Evolutionary conservation across 495 filamentous ascomycete species (phyloP), one percentile per base, ranked within the genome.

Genomic region (Aspergillus haitiensis): DNA sequence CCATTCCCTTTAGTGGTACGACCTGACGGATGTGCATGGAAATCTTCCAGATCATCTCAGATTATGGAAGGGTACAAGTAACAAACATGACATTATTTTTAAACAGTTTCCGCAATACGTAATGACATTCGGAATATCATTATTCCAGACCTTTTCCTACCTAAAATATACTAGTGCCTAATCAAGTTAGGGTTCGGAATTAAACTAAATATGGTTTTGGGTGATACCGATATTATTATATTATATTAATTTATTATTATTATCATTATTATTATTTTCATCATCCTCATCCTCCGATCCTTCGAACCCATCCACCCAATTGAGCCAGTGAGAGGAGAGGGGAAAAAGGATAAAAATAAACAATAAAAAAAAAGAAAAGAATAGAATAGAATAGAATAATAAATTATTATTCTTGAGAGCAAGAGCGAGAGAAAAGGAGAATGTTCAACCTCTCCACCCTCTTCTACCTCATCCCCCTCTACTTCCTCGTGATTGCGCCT

Each of bases 391-490:
- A 40, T 40, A 40, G 9, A 40, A 40, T 40, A 40, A 40, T 11
- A 40, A 10, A 6, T 40, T 8, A 4, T 40, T 40, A n/a, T 40
- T 40, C 5, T 16, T 13, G n/a, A 16, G 13, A 40, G 3, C 37
- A 7, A 9, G 44, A 46, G 44, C 2, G 44, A 47, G 15, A 47
- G 16, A 7, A 5, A n/a, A 8, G 5, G 9, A 62, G 37, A 27
- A 62, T 62, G 59, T 16, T 71, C 16, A 69, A 33, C 16, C 31
- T 63, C 56, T 63, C 68, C 36, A 76, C 73, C 70, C 32, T 72
- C 47, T 64, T 78, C 55, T 79, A 78, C 62, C 67, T 75, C 35
- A 58, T 78, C 54, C 77, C 75, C 0, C 51, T 75, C 7, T 78
- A 78, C 62, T 59, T 77, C 52, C 77, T 78, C 58, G 55, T 71